Conservation (phyloP, 1,284 basidiomycete species). For the Tylopilus sp. region DNA sequence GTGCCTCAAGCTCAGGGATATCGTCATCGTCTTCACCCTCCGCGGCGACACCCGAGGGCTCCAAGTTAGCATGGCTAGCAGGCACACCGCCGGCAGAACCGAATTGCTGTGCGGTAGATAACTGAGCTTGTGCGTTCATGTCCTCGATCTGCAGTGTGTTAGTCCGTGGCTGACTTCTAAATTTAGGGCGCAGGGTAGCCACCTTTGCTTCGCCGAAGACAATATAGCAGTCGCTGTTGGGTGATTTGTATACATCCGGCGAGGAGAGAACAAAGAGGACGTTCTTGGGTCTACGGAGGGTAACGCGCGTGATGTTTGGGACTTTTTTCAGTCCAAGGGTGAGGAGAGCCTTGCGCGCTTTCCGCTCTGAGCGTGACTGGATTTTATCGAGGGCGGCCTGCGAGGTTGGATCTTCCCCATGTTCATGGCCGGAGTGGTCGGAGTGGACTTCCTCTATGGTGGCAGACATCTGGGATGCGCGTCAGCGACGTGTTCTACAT, state of each 20-base stretch:
- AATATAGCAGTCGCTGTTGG: conserved; percentile 97
- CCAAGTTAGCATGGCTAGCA: conserved; percentile 50
- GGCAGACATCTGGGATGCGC: conserved; percentile 59
- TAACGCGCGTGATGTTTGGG: conserved; percentile 91
- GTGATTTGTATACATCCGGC: conserved; percentile 98
- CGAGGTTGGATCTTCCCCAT: conserved; percentile 79
- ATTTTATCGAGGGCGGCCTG: conserved; percentile 88
- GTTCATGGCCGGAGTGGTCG: conserved; percentile 69
- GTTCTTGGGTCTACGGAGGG: conserved; percentile 91
- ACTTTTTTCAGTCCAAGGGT: conserved; percentile 90
- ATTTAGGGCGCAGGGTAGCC: conserved; percentile 12
- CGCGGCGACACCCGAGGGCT: conserved; percentile 47
- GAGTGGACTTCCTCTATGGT: conserved; percentile 76
- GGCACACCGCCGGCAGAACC: conserved; percentile 49
- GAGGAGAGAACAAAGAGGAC: conserved; percentile 91
- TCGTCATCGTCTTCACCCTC: conserved; percentile 73
- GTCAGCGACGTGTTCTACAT: conserved; percentile 35
- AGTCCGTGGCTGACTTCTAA: neutral
- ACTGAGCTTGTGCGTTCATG: conserved; percentile 81
- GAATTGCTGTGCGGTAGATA: conserved; percentile 83
- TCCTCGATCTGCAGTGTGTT: conserved; percentile 73
- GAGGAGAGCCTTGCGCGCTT: conserved; percentile 86
- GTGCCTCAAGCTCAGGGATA: conserved; percentile 76
- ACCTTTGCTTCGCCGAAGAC: conserved; percentile 98
- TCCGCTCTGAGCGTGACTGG: conserved; percentile 88